Percentiles rank a stretch among this genome's conserved stretches.
phyloP scores from a whole-genome alignment of 257 asterid genomes.

The Coffea canephora region DNA sequence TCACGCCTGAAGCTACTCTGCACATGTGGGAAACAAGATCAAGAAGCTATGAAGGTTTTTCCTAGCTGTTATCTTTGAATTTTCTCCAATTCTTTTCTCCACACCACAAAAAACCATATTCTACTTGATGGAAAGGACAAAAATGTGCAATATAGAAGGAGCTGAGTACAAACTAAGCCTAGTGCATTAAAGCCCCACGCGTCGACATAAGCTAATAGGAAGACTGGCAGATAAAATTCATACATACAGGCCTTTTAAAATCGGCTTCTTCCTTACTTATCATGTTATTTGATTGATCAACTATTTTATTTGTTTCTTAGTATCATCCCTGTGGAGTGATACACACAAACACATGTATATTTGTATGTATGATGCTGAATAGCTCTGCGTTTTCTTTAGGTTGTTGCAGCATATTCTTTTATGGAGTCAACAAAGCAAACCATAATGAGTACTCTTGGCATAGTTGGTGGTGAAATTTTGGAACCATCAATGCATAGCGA shows the following conservation, averaged over 20 bases:
- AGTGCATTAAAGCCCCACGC: neutral
- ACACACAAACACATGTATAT: neutral
- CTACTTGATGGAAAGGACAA: neutral
- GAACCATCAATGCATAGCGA: conserved; percentile 40
- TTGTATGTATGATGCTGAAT: neutral
- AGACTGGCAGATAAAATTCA: neutral
- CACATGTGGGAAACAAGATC: conserved; percentile 67
- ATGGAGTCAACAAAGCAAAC: conserved; percentile 58
- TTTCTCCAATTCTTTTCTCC: neutral
- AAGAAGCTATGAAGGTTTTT: conserved; percentile 70
- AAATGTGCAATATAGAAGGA: neutral
- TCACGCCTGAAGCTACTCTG: conserved; percentile 89
- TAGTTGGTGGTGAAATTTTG: conserved; percentile 37
- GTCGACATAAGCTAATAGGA: neutral
- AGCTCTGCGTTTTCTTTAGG: conserved; percentile 44
- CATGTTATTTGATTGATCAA: neutral
- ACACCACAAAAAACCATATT: neutral
- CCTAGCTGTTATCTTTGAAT: conserved; percentile 1
- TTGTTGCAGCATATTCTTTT: conserved; percentile 67
- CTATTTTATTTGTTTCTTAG: neutral
- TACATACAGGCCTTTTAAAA: neutral
- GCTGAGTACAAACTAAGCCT: neutral
- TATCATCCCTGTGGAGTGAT: neutral
- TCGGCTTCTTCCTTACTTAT: neutral
- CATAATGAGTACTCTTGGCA: conserved; percentile 38